A percentile compares a stretch with the other conserved stretches of the same genome.
phyloP scores from a whole-genome alignment of 768 basidiomycete species.

The Pleurotus platypus region DNA sequence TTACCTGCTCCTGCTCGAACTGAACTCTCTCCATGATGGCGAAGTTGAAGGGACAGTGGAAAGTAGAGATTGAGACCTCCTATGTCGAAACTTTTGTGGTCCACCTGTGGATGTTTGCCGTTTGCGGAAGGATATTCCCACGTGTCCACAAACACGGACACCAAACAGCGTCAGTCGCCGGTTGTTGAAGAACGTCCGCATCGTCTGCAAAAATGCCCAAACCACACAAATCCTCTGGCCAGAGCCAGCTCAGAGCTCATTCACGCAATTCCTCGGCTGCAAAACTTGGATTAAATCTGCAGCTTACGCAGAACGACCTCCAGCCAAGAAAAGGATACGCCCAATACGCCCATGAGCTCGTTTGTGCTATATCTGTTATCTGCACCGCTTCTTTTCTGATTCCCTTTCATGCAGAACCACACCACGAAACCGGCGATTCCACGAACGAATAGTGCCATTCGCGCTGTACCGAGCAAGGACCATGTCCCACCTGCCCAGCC shows the following conservation, averaged over 20 bases:
- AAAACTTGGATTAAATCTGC: constrained; percentile 56
- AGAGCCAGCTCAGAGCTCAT: constrained; percentile 53
- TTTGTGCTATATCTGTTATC: constrained; percentile 12
- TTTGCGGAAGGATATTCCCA: too few relatives aligned
- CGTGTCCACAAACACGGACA: constrained; percentile 8
- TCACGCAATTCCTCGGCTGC: constrained; percentile 63
- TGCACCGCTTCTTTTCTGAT: constrained; percentile 5
- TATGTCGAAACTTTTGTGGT: too few relatives aligned
- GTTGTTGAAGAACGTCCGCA: constrained; percentile 4
- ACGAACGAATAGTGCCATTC: constrained; percentile 5
- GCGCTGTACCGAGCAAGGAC: neutral
- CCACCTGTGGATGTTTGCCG: too few relatives aligned
- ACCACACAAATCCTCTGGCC: constrained; percentile 40
- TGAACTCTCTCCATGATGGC: constrained; percentile 86
- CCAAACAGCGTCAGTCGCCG: constrained; percentile 2
- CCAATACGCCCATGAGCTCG: constrained; percentile 40
- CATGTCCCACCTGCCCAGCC: constrained; percentile 14
- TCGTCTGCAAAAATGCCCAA: constrained; percentile 44
- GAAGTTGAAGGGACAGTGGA: neutral
- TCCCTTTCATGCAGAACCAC: neutral
- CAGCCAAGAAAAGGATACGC: constrained; percentile 31
- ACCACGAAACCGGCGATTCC: neutral
- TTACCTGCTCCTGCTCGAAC: constrained; percentile 87
- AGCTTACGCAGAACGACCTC: constrained; percentile 65
- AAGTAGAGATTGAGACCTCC: too few relatives aligned